These are phyloP conservation scores for Lolium rigidum DNA, from an alignment of 176 grass and related monocot species.

Conservation along the genomic window DNA sequence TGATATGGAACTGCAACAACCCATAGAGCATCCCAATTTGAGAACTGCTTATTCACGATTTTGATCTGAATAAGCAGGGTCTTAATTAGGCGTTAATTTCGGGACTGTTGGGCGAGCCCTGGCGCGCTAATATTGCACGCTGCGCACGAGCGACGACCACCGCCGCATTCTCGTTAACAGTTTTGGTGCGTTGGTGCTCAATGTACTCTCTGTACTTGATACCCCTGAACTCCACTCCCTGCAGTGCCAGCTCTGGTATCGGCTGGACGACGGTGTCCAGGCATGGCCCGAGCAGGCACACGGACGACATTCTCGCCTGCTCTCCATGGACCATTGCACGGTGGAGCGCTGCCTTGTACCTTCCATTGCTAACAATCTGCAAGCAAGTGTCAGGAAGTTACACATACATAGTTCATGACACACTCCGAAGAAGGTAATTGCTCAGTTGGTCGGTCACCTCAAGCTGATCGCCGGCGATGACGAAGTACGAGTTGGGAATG, in stretches of 20 bases:
- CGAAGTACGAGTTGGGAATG: conserved; percentile 59
- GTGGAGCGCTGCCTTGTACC: conserved; percentile 67
- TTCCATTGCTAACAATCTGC: conserved; percentile 83
- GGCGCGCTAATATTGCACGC: background rate
- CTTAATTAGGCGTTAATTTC: too few relatives aligned
- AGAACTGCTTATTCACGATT: background rate
- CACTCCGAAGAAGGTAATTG: background rate
- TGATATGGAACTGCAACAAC: too few relatives aligned
- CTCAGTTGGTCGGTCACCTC: conserved; percentile 54
- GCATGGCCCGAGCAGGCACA: conserved; percentile 54
- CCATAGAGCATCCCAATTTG: too few relatives aligned
- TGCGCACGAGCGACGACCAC: too few relatives aligned
- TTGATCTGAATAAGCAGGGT: background rate
- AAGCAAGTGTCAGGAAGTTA: background rate
- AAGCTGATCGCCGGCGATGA: conserved; percentile 76
- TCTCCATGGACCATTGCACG: conserved; percentile 54
- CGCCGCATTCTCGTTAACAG: too few relatives aligned
- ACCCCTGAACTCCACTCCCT: too few relatives aligned
- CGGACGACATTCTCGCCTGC: conserved; percentile 59
- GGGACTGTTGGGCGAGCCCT: background rate
- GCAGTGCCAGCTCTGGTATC: too few relatives aligned
- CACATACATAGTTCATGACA: background rate
- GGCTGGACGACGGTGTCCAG: conserved; percentile 68
- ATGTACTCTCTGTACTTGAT: too few relatives aligned
- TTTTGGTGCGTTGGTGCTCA: too few relatives aligned